These are phyloP conservation scores for Fusarium pilosicola DNA, from an alignment of 2,329 filamentous ascomycete species.

Conservation along the genomic window DNA sequence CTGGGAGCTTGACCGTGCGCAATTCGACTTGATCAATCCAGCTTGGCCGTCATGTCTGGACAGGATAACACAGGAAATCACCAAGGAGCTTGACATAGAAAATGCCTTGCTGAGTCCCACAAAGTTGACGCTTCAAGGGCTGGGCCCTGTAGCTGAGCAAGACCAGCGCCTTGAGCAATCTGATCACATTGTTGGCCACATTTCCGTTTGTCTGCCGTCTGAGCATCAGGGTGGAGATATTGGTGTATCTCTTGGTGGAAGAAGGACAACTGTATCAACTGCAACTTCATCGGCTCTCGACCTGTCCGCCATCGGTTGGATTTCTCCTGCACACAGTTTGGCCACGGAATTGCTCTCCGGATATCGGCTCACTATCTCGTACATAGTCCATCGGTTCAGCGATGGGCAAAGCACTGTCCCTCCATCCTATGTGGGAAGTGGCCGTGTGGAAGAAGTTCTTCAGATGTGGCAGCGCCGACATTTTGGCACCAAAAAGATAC, in stretches of 20 bases:
- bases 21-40: constrained; percentile 25
- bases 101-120: not conserved
- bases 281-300: constrained; percentile 10
- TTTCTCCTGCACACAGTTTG: not conserved
- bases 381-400: constrained; percentile 1
- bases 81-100: not conserved
- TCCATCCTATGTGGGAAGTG: not conserved
- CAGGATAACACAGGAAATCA: not conserved
- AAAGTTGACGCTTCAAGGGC: constrained; percentile 16
- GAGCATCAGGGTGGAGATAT: constrained; percentile 20
- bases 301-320: constrained; percentile 21
- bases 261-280: not conserved
- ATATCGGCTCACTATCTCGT: constrained; percentile 22
- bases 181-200: not conserved
- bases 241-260: constrained; percentile 8
- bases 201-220: constrained; percentile 23
- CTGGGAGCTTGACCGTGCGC: constrained; percentile 18
- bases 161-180: not conserved
- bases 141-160: not conserved
- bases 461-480: not conserved
- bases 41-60: constrained; percentile 11
- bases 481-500: not conserved
- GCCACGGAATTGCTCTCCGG: constrained; percentile 11
- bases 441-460: constrained; percentile 1
- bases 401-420: not conserved